A percentile compares a stretch with the other conserved stretches of the same genome.
Evolutionary conservation across 2,329 filamentous ascomycete genomes (phyloP).

Genomic region (Pyricularia sp.): DNA sequence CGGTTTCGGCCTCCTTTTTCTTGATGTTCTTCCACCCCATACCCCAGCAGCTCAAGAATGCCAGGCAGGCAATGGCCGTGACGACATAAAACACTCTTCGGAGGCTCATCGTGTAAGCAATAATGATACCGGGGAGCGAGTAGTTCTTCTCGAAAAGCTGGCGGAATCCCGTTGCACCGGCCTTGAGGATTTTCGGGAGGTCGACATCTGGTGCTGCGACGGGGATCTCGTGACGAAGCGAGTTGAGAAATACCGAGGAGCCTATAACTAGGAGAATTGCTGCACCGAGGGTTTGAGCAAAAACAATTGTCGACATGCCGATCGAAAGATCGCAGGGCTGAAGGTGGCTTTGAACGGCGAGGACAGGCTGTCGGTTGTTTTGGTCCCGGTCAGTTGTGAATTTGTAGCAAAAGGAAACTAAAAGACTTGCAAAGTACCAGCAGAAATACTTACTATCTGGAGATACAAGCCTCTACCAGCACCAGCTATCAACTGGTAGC

Average conservation of each 20-base stretch:
- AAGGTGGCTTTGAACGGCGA: slow-evolving; percentile 15
- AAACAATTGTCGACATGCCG: slow-evolving; percentile 24
- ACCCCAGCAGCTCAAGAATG: slow-evolving; percentile 25
- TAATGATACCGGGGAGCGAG: slow-evolving; percentile 19
- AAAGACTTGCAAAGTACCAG: not conserved
- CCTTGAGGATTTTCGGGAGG: slow-evolving; percentile 5
- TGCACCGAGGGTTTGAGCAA: slow-evolving; percentile 38
- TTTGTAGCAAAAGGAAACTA: not conserved
- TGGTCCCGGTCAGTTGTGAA: not conserved
- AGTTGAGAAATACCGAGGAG: slow-evolving; percentile 39
- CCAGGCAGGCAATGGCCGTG: slow-evolving; percentile 19
- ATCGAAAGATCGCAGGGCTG: slow-evolving; percentile 12
- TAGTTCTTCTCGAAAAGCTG: slow-evolving; percentile 14
- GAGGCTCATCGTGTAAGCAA: slow-evolving; percentile 23
- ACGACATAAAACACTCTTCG: slow-evolving; percentile 26
- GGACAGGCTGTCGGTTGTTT: slow-evolving; percentile 10
- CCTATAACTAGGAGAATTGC: slow-evolving; percentile 35
- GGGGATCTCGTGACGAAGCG: slow-evolving; percentile 7
- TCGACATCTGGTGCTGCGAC: slow-evolving; percentile 4
- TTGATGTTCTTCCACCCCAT: slow-evolving; percentile 34
- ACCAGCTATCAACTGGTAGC: slow-evolving; percentile 18
- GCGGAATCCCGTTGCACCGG: slow-evolving; percentile 17
- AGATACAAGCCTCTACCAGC: slow-evolving; percentile 15
- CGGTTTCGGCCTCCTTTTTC: slow-evolving; percentile 15
- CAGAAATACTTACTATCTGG: slow-evolving; percentile 14